Evolutionary conservation across 1,139 yeast genomes (phyloP), one percentile per base, ranked within the genome.

Genomic region (Hyphopichia buzzinii): DNA sequence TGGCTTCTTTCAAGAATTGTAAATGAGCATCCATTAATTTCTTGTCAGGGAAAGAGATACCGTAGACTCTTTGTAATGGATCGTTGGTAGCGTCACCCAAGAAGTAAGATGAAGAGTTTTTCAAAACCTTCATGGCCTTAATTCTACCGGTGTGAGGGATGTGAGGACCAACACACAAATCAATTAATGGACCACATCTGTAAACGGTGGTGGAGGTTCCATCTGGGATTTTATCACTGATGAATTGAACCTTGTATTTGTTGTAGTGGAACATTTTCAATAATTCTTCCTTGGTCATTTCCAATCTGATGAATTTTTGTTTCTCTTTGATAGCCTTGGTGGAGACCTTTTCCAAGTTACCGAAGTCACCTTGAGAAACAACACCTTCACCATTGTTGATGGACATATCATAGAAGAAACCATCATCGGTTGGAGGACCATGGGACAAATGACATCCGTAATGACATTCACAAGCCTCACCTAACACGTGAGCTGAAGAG

Each of bases 21-120:
- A 92, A 67, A 61, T 94, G 96, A 52, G 87, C 97, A 53, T 88
- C 94, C 96, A 94, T 86, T 54, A 81, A 78, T 67, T 90, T 89
- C 75, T 94, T 92, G 64, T 92, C 98, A 44, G 99, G 99, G 89
- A 94, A 94, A 15, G 97, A 87, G 47, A 92, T 84, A 78, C 99
- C 99, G 59, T 94, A 94, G 40, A 94, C 80, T 74, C 99, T 87
- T 71, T 94, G 99, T 62, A 94, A 77, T 12, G 97, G 89, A 60
- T 94, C 98, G 59, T 94, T 92, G 50, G 73, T 73, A 38, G 96
- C 69, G 54, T 92, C 97, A 64, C 97, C 99, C 57, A 89, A 72
- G 75, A 94, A 94, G 70, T 94, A 94, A 35, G 97, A 89, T 2
- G 97, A 84, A 17, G 97, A 92, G 73, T 92, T 92, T 72, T 94